These are phyloP conservation scores for Macaranga tanarius DNA, from an alignment of 441 rosid species.

Conservation along the genomic window DNA sequence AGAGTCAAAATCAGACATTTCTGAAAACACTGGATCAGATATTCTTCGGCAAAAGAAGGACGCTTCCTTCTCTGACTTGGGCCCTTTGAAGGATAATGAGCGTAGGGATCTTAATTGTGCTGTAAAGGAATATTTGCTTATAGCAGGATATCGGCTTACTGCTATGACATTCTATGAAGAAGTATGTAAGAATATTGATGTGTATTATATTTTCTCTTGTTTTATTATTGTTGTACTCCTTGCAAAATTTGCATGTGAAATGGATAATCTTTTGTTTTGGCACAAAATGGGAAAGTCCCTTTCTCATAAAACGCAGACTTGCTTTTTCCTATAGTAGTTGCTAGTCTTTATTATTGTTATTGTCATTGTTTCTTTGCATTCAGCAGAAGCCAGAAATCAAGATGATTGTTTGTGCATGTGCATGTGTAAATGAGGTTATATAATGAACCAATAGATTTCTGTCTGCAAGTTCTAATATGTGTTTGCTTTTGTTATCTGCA, in stretches of 20 bases:
- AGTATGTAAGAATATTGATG: slow-evolving; percentile 37
- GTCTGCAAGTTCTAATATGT: not conserved
- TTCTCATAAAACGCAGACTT: not conserved
- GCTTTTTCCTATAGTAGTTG: not conserved
- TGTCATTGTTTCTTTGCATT: slow-evolving; percentile 4
- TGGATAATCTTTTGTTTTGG: not conserved
- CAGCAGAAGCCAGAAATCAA: not conserved
- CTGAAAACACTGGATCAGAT: slow-evolving; percentile 45
- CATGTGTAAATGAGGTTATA: not conserved
- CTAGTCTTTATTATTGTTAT: not conserved
- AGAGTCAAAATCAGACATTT: slow-evolving; percentile 49
- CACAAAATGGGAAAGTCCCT: not conserved
- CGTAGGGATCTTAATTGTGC: slow-evolving; percentile 89
- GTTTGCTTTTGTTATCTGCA: not conserved
- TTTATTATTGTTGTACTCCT: not conserved
- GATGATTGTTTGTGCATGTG: not conserved
- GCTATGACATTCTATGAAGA: slow-evolving; percentile 98
- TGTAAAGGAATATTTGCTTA: slow-evolving; percentile 85
- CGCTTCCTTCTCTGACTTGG: slow-evolving; percentile 61
- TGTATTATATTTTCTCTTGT: not conserved
- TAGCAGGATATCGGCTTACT: slow-evolving; percentile 93
- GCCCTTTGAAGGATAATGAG: slow-evolving; percentile 80
- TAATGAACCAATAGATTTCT: not conserved
- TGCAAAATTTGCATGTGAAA: not conserved
- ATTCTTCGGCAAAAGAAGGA: slow-evolving; percentile 55